Percentiles rank a stretch among this genome's conserved stretches.
phyloP scores from a whole-genome alignment of 768 basidiomycete genomes.

The Trametes maxima region DNA sequence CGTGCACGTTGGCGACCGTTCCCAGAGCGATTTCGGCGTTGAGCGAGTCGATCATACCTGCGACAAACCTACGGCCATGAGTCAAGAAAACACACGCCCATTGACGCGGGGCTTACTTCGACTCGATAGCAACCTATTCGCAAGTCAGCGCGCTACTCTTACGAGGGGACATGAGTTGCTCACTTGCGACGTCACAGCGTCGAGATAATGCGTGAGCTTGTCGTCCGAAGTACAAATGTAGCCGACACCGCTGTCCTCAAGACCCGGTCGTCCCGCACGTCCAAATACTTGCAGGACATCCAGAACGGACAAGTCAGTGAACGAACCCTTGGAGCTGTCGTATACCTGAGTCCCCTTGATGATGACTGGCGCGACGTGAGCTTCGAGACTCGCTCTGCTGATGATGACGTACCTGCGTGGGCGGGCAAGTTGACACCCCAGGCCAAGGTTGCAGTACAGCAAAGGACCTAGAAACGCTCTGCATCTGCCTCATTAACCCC shows the following conservation, averaged over 20 bases:
- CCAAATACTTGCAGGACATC: constrained; percentile 99
- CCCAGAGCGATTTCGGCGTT: constrained; percentile 96
- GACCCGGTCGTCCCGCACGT: constrained; percentile 85
- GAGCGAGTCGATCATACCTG: constrained; percentile 85
- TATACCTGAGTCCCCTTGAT: constrained; percentile 99
- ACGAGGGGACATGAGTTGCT: constrained; percentile 21
- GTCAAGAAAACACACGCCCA: neutral
- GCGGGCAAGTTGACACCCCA: constrained; percentile 99
- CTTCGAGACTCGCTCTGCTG: constrained; percentile 2
- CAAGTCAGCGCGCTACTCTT: too few species aligned
- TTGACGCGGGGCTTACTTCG: constrained; percentile 58
- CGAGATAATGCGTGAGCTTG: constrained; percentile 88
- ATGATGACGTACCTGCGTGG: constrained; percentile 71
- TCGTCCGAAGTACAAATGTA: constrained; percentile 96
- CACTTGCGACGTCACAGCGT: constrained; percentile 86
- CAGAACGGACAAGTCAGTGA: constrained; percentile 89
- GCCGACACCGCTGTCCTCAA: constrained; percentile 93
- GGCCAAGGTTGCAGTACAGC: constrained; percentile 96
- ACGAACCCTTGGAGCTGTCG: constrained; percentile 85
- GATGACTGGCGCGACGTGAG: constrained; percentile 53
- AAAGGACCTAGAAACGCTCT: constrained; percentile 68
- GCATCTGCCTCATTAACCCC: neutral
- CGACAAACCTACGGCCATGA: constrained; percentile 55
- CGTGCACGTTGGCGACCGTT: constrained; percentile 83
- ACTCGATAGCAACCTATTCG: constrained; percentile 88